These are phyloP conservation scores for Boletus sp. DNA, from an alignment of 768 basidiomycete species.

Conservation along the genomic window DNA sequence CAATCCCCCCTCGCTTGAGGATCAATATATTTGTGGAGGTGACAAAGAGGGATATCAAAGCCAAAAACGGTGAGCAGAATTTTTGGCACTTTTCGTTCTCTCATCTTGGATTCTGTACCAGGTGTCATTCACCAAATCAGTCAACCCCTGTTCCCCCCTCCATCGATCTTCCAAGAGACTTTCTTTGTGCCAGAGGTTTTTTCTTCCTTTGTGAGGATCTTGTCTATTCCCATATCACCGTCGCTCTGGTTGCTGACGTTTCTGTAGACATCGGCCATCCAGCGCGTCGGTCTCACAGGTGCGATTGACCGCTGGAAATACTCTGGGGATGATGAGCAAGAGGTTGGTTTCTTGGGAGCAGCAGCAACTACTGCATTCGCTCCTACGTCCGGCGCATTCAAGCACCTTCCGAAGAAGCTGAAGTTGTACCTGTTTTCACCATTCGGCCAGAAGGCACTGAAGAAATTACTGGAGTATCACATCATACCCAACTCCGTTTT, in stretches of 20 bases:
- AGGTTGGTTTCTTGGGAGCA: background rate
- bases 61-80: constrained; percentile 5
- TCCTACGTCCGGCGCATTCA: constrained; percentile 7
- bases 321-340: background rate
- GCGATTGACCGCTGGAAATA: constrained; percentile 5
- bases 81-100: background rate
- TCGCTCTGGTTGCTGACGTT: background rate
- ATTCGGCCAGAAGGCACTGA: constrained; percentile 11
- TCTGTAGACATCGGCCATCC: constrained; percentile 11
- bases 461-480: constrained; percentile 13
- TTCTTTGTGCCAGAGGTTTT: constrained; percentile 7
- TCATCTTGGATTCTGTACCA: background rate
- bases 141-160: constrained; percentile 9
- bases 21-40: constrained; percentile 11
- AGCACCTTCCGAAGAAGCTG: constrained; percentile 8
- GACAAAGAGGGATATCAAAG: constrained; percentile 7
- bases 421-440: constrained; percentile 11
- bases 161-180: constrained; percentile 13
- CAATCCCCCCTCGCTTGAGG: constrained; percentile 35
- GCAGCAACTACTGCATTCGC: constrained; percentile 4
- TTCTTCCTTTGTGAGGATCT: constrained; percentile 9
- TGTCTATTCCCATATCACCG: background rate
- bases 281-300: constrained; percentile 8
- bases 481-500: constrained; percentile 7
- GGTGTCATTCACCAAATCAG: constrained; percentile 15